Conservation (phyloP, 441 rosid genomes). For the Croton setiger region DNA sequence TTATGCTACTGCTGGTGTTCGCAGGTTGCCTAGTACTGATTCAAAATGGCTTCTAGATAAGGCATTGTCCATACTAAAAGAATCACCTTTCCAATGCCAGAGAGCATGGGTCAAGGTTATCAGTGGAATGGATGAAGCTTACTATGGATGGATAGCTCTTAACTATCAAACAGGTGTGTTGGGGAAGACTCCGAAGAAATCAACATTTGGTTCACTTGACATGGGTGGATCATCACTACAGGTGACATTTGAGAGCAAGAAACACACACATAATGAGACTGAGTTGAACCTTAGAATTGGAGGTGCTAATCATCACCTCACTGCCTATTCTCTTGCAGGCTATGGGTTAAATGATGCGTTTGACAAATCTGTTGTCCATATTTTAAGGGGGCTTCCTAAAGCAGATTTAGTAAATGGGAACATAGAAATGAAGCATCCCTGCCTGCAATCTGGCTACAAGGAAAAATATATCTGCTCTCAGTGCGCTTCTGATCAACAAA, state of each 20-base stretch:
- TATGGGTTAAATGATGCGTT: slow-evolving; percentile 99
- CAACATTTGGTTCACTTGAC: slow-evolving; percentile 95
- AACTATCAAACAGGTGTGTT: slow-evolving; percentile 68
- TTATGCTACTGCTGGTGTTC: slow-evolving; percentile 94
- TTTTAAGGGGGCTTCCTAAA: slow-evolving; percentile 46
- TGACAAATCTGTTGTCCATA: slow-evolving; percentile 76
- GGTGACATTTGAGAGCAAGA: slow-evolving; percentile 89
- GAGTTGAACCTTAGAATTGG: slow-evolving; percentile 81
- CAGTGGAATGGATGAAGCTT: slow-evolving; percentile 95
- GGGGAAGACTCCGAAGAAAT: slow-evolving; percentile 63
- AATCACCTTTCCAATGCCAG: slow-evolving; percentile 65
- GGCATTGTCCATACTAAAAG: slow-evolving; percentile 77
- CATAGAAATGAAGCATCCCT: slow-evolving; percentile 81
- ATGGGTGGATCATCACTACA: slow-evolving; percentile 97
- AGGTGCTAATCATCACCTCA: slow-evolving; percentile 70
- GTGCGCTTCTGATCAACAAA: slow-evolving; percentile 49
- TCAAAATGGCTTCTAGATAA: slow-evolving; percentile 91
- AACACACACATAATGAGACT: slow-evolving; percentile 45
- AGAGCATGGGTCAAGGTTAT: slow-evolving; percentile 85
- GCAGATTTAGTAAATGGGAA: slow-evolving; percentile 49
- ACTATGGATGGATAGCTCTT: slow-evolving; percentile 94
- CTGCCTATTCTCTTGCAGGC: slow-evolving; percentile 94
- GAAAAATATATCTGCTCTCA: slow-evolving; percentile 70
- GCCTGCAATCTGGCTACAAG: slow-evolving; percentile 82
- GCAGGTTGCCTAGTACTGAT: slow-evolving; percentile 73